Base-by-base conservation (phyloP, 2,329 filamentous ascomycete genomes). In the Cladosporium oxysporum region DNA sequence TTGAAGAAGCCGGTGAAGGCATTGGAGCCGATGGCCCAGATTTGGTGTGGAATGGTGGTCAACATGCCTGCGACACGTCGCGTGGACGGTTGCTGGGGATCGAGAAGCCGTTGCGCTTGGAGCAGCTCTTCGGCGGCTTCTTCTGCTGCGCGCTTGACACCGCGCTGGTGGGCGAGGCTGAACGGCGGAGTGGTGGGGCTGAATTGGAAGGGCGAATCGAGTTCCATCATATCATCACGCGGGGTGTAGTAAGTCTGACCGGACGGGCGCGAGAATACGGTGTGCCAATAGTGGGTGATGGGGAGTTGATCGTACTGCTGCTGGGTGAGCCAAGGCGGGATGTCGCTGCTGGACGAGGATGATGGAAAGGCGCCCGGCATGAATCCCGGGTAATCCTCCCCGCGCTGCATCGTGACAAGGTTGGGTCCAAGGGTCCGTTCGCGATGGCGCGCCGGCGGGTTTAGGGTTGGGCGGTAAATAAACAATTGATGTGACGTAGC, bases 21-120 rank as follows among this genome's bases (percentile, higher is more conserved):
- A 57, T 55, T 41, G 44, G 47, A 23, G 59, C 31, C 23, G 33
- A 55, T 14, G 31, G 21, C 26, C 50, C 50, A 57, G 61, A 63
- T 18, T 11, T 23, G 10, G 14, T 44, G 35, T 7, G 61, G 50
- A 47, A 63, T 63, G 33, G 50, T 55, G 33, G 61, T 47, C 23
- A 63, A 31, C 61, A 63, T 63, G 61, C 49, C 60, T 37, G 49
- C 26, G 33, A 57, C 35, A 35, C 47, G 47, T 37, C 60, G 47
- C 47, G 60, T 50, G 18, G 21, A 21, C 31, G 50, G 61, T 47
- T 55, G 57, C 31, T 55, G 47, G 47, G 60, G 47, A 10, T 55
- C 28, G 12, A 33, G 23, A 49, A 53, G 33, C 31, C 23, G 60
- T 37, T 58, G 55, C 21, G 55, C 55, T 58, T 23, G 31, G 14